These are phyloP conservation scores for Amanita brunnescens DNA, from an alignment of 768 basidiomycete species.

Conservation along the genomic window DNA sequence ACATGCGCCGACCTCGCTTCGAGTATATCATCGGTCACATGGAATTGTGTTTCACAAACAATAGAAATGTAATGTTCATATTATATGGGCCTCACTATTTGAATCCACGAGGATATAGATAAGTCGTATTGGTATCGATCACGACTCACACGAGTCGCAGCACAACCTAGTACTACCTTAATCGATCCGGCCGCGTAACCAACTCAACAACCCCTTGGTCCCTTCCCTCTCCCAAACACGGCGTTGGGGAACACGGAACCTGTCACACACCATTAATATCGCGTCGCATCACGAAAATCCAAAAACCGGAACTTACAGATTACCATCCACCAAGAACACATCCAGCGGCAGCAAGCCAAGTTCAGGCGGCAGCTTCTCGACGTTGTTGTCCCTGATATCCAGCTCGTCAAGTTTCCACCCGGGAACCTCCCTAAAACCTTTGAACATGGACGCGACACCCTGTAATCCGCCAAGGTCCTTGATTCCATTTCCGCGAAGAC, in stretches of 20 bases:
- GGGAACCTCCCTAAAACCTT: conserved; percentile 49
- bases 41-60: no score
- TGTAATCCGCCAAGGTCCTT: conserved; percentile 54
- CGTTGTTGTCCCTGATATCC: conserved; percentile 76
- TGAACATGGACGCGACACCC: conserved; percentile 54
- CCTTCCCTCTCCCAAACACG: conserved; percentile 85
- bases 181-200: conserved; percentile 71
- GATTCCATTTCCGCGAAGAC: conserved; percentile 61
- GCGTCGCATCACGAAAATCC: not conserved
- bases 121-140: no score
- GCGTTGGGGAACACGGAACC: conserved; percentile 75
- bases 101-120: no score
- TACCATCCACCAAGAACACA: conserved; percentile 78
- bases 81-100: no score
- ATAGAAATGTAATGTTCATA: no score
- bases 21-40: no score
- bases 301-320: conserved; percentile 48
- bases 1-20: no score
- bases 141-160: not conserved
- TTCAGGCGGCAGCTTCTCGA: conserved; percentile 58
- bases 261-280: conserved; percentile 17
- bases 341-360: conserved; percentile 72
- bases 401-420: conserved; percentile 77
- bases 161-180: no score
- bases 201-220: conserved; percentile 70